Conservation (phyloP, 2,329 filamentous ascomycete genomes). For the Clarireedia homoeocarpa region DNA sequence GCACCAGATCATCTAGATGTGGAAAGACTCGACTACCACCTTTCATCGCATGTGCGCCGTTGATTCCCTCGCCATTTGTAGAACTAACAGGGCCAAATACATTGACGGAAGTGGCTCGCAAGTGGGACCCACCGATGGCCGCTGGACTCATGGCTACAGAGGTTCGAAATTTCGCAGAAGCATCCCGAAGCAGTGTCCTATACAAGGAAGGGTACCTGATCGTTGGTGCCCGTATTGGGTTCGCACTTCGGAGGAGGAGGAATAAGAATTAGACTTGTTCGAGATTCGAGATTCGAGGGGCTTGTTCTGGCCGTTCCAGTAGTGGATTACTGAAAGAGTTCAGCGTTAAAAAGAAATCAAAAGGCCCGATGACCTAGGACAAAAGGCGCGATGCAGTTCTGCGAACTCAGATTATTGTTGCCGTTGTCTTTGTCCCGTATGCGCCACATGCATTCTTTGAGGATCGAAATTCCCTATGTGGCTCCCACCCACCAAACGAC, state of each 20-base stretch:
- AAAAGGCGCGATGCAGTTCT: not conserved
- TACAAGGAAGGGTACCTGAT: not conserved
- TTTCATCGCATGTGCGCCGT: slow-evolving; percentile 16
- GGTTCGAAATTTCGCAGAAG: slow-evolving; percentile 7
- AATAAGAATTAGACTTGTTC: not conserved
- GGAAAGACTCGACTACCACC: slow-evolving; percentile 28
- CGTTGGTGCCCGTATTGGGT: not conserved
- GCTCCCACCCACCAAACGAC: not conserved
- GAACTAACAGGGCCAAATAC: slow-evolving; percentile 19
- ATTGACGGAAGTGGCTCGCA: slow-evolving; percentile 20
- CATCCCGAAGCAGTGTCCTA: slow-evolving; percentile 13
- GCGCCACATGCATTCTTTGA: slow-evolving; percentile 9
- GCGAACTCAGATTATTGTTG: not conserved
- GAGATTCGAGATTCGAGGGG: not conserved
- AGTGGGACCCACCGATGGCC: slow-evolving; percentile 19
- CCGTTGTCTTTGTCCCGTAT: slow-evolving; percentile 9
- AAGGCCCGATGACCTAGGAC: not conserved
- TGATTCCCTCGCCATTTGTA: slow-evolving; percentile 6
- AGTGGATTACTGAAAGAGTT: not conserved
- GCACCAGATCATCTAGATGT: slow-evolving; percentile 37
- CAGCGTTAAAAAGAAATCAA: not conserved
- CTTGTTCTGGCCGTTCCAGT: not conserved
- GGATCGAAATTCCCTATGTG: slow-evolving; percentile 4
- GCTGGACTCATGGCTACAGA: slow-evolving; percentile 26
- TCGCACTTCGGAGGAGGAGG: not conserved